A percentile compares a stretch with the other conserved stretches of the same genome.
These are phyloP conservation scores for Byssothecium circinans DNA, from an alignment of 2,329 filamentous ascomycete species.

Conservation along the genomic window DNA sequence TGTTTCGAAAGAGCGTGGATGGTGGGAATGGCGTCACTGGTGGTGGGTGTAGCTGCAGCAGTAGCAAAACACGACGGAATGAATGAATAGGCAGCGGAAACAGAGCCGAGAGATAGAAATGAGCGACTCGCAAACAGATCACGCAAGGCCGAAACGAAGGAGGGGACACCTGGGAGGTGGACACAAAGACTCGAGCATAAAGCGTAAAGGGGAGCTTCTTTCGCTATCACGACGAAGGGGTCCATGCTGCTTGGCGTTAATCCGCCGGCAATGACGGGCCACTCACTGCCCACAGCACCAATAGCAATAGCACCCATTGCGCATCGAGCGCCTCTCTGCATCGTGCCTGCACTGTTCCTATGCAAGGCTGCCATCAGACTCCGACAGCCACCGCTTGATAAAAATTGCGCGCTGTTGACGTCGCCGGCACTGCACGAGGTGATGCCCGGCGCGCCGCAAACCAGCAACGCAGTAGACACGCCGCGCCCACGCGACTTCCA, in stretches of 20 bases:
- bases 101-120: constrained; percentile 1
- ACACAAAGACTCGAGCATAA: background rate
- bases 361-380: background rate
- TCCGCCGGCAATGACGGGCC: background rate
- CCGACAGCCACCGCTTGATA: too few species aligned
- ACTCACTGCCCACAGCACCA: background rate
- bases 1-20: constrained; percentile 21
- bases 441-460: too few species aligned
- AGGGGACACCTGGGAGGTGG: background rate
- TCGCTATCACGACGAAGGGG: background rate
- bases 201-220: background rate
- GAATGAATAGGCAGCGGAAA: constrained; percentile 5
- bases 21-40: constrained; percentile 1
- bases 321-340: background rate
- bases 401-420: too few species aligned
- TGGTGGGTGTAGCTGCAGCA: background rate
- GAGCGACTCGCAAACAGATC: constrained; percentile 1
- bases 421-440: too few species aligned
- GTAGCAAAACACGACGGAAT: constrained; percentile 2
- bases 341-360: background rate
- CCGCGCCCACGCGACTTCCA: too few species aligned
- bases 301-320: background rate
- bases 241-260: background rate
- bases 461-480: too few species aligned
- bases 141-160: background rate